These are phyloP conservation scores for Antitrichia curtipendula DNA, from an alignment of 225 moss, liverwort and hornwort genomes.

Conservation along the genomic window DNA sequence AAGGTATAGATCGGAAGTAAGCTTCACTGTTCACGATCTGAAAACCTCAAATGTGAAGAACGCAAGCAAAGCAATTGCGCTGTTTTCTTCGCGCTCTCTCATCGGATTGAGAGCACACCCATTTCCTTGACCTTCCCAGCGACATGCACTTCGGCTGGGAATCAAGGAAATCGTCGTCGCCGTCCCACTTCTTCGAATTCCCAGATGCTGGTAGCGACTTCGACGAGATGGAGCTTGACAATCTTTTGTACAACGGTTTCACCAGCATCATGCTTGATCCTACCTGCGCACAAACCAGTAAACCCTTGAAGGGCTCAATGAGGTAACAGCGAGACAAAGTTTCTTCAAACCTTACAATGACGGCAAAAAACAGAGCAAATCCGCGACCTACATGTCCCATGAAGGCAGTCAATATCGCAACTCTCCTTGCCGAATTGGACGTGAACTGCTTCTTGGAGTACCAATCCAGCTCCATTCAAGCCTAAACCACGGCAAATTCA, in stretches of 20 bases:
- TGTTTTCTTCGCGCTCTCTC: constrained; percentile 10
- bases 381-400: constrained; percentile 10
- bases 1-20: neutral
- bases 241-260: constrained; percentile 28
- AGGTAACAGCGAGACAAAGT: neutral
- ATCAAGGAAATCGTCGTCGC: constrained; percentile 3
- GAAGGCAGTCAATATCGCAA: constrained; percentile 26
- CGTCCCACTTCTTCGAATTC: constrained; percentile 12
- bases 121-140: constrained; percentile 25
- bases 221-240: constrained; percentile 35
- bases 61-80: constrained; percentile 18
- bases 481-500: neutral
- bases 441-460: constrained; percentile 35
- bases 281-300: constrained; percentile 1
- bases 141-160: constrained; percentile 14
- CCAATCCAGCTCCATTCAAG: constrained; percentile 42
- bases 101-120: constrained; percentile 15
- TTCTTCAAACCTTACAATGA: too few relatives aligned
- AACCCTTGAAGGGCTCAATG: neutral
- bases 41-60: constrained; percentile 24
- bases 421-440: constrained; percentile 29
- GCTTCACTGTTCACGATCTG: neutral
- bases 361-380: neutral
- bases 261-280: constrained; percentile 41
- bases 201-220: constrained; percentile 11